Conservation (phyloP, 352 stramenopile species). For the Globisporangium takayamanum region DNA sequence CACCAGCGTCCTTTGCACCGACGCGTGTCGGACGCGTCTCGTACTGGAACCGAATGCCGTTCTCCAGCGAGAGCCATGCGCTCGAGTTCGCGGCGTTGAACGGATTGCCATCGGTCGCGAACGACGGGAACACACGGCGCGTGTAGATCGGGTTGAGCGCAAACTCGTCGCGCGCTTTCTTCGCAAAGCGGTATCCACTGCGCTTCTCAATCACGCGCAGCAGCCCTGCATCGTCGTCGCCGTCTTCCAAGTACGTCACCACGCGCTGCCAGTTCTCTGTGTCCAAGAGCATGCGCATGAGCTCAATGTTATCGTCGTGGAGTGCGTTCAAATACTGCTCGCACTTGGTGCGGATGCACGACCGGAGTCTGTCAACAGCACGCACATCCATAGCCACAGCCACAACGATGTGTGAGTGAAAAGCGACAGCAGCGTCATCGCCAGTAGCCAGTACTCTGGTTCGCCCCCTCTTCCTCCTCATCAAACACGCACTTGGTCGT, state of each 20-base stretch:
- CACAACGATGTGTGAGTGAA: neutral
- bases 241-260: conserved; percentile 36
- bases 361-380: conserved; percentile 34
- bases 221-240: conserved; percentile 38
- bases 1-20: neutral
- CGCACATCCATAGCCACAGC: neutral
- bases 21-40: conserved; percentile 15
- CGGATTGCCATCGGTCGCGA: conserved; percentile 49
- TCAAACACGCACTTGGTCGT: conserved; percentile 50
- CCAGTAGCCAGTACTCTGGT: too few relatives aligned
- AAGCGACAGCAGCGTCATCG: too few relatives aligned
- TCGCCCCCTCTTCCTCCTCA: neutral
- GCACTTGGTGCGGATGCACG: conserved; percentile 67
- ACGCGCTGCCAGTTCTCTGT: conserved; percentile 83
- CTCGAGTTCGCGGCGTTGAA: conserved; percentile 47
- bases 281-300: conserved; percentile 78
- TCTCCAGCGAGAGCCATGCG: conserved; percentile 51
- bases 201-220: conserved; percentile 70
- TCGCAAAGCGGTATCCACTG: conserved; percentile 62
- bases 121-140: conserved; percentile 60
- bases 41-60: conserved; percentile 47
- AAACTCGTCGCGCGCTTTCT: conserved; percentile 35
- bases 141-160: conserved; percentile 55
- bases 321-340: conserved; percentile 75
- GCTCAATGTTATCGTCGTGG: conserved; percentile 79